Percentiles rank a stretch among this genome's conserved stretches.
Evolutionary conservation across 2,329 filamentous ascomycete species (phyloP).

Genomic region (Pseudogymnoascus sp.): DNA sequence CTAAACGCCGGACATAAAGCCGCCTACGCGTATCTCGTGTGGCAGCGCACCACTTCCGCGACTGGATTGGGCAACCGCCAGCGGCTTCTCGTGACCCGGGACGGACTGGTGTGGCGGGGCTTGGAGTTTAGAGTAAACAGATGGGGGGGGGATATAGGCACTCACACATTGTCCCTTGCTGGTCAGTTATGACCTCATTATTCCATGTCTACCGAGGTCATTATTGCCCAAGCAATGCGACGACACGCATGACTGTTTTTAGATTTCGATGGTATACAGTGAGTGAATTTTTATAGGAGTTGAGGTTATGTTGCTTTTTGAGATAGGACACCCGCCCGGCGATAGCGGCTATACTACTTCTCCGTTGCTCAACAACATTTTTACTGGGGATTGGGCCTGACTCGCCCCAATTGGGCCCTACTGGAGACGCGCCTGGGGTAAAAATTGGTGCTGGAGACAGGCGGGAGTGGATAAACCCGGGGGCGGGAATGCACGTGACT

Average conservation of each 20-base stretch:
- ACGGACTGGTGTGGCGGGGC: not conserved
- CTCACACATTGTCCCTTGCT: slow-evolving; percentile 5
- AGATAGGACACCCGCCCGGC: slow-evolving; percentile 2
- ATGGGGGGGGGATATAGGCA: not conserved
- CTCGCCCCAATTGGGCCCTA: slow-evolving; percentile 1
- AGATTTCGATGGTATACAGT: not conserved
- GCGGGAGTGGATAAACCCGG: not conserved
- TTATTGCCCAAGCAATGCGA: slow-evolving; percentile 4
- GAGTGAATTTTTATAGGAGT: not conserved
- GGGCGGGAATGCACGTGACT: not conserved
- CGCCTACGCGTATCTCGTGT: slow-evolving; percentile 1
- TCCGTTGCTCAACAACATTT: not conserved
- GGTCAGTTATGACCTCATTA: not conserved
- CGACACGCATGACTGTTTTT: not conserved
- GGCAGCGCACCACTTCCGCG: not conserved
- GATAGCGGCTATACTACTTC: slow-evolving; percentile 1
- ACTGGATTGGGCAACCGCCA: not conserved
- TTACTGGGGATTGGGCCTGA: not conserved
- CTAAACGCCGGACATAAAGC: not conserved
- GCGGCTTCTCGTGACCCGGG: slow-evolving; percentile 3
- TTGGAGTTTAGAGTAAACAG: slow-evolving; percentile 1
- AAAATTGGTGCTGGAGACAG: not conserved
- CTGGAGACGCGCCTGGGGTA: not conserved
- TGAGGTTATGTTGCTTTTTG: not conserved
- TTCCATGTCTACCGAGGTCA: slow-evolving; percentile 6